Evolutionary conservation across 108 stramenopile species (phyloP).

Genomic region (Cyclotella choctawhatcheeana): DNA sequence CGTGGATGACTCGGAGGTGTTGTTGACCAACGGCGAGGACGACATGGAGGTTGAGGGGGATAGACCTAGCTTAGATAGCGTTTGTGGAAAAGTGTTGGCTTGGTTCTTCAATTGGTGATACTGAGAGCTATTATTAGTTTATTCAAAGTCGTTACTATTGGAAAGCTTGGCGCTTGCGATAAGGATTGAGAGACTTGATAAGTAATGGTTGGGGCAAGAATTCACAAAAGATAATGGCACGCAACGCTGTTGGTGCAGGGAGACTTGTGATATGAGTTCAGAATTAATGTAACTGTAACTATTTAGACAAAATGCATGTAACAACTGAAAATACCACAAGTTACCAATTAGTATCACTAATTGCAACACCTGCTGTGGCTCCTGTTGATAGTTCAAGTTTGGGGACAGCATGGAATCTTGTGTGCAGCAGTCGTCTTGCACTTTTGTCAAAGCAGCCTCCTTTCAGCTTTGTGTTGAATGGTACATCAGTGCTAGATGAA

Average conservation of each 20-base stretch:
- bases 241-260: no score
- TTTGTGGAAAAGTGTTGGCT: slow-evolving; percentile 38
- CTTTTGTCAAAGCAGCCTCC: slow-evolving; percentile 27
- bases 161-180: not conserved
- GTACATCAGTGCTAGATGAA: not conserved
- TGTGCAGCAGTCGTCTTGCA: slow-evolving; percentile 56
- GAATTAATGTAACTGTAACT: no score
- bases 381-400: slow-evolving; percentile 82
- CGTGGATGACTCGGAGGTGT: slow-evolving; percentile 4
- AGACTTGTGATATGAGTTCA: no score
- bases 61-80: slow-evolving; percentile 18
- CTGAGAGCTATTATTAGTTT: no score
- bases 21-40: not conserved
- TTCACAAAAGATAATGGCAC: no score
- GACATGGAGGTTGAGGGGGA: slow-evolving; percentile 5
- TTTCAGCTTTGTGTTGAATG: slow-evolving; percentile 5
- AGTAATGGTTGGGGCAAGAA: no score
- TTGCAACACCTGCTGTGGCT: slow-evolving; percentile 77
- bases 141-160: not conserved
- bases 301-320: no score
- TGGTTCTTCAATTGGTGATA: slow-evolving; percentile 44
- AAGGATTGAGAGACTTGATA: no score
- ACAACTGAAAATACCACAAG: not conserved
- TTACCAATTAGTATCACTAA: slow-evolving; percentile 85
- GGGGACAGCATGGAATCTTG: slow-evolving; percentile 80